phyloP scores from a whole-genome alignment of 2,329 filamentous ascomycete species.

The Fusarium sp. region DNA sequence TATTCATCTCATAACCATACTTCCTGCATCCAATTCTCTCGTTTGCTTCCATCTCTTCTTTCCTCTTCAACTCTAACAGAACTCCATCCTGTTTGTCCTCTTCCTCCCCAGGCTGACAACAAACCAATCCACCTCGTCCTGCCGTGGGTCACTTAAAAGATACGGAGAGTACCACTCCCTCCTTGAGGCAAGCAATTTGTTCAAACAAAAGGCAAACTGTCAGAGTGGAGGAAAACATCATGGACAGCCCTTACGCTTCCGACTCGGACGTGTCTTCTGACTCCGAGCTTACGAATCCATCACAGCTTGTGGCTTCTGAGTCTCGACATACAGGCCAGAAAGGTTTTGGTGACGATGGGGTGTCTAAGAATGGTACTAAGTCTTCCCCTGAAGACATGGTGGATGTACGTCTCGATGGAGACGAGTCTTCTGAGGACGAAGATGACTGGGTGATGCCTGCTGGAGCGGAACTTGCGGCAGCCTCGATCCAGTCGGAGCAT shows the following conservation, averaged over 20 bases:
- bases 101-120: not conserved
- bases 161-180: not conserved
- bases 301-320: not conserved
- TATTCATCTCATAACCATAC: not conserved
- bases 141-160: too few species aligned
- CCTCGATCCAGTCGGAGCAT: not conserved
- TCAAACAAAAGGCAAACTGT: not conserved
- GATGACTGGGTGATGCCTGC: constrained; percentile 7
- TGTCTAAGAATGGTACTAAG: not conserved
- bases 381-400: not conserved
- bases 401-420: not conserved
- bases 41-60: not conserved
- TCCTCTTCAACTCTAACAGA: not conserved
- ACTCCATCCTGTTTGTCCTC: not conserved
- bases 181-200: not conserved
- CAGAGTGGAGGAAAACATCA: constrained; percentile 4
- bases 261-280: not conserved
- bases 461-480: not conserved
- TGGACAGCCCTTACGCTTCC: not conserved
- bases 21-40: not conserved
- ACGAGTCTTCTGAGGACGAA: not conserved
- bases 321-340: not conserved
- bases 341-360: not conserved
- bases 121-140: not conserved
- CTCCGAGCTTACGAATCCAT: not conserved